A percentile compares a stretch with the other conserved stretches of the same genome.
These are phyloP conservation scores for Tetracladium setigerum DNA, from an alignment of 495 filamentous ascomycete genomes.

Conservation along the genomic window DNA sequence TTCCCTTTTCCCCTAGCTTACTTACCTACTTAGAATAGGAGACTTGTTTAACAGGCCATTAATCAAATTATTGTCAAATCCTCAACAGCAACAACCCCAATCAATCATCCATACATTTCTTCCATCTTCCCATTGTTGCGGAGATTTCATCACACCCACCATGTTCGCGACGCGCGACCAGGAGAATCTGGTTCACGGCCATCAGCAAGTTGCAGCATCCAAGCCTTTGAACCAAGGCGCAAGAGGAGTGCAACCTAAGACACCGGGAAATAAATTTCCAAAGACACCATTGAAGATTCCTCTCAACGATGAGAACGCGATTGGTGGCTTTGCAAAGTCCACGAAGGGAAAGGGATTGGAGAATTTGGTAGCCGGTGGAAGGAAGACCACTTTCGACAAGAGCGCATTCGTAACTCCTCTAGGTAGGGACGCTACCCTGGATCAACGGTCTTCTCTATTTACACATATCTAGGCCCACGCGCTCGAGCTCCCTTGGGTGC, in stretches of 20 bases:
- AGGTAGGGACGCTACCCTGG: slow-evolving; percentile 40
- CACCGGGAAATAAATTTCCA: slow-evolving; percentile 63
- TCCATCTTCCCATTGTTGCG: too few relatives aligned
- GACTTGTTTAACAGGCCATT: too few relatives aligned
- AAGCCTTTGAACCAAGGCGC: slow-evolving; percentile 69
- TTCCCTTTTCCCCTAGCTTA: too few relatives aligned
- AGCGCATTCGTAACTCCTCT: slow-evolving; percentile 75
- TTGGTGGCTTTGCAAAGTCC: slow-evolving; percentile 54
- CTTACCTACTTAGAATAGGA: too few relatives aligned
- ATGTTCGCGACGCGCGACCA: slow-evolving; percentile 85
- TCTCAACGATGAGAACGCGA: slow-evolving; percentile 80
- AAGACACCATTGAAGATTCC: slow-evolving; percentile 83
- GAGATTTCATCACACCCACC: too few relatives aligned
- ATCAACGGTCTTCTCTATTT: neutral
- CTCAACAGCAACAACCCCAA: too few relatives aligned
- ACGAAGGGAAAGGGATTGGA: slow-evolving; percentile 57
- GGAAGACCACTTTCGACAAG: slow-evolving; percentile 48
- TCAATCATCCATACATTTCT: too few relatives aligned
- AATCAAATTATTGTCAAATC: too few relatives aligned
- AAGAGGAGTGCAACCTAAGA: slow-evolving; percentile 61
- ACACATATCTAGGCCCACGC: slow-evolving; percentile 44
- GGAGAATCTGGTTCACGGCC: slow-evolving; percentile 73
- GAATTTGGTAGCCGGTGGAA: slow-evolving; percentile 52
- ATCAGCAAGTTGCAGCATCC: slow-evolving; percentile 66
- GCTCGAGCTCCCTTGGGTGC: slow-evolving; percentile 76